Evolutionary conservation across 1,139 yeast genomes (phyloP), one percentile per base, ranked within the genome.

Genomic region (Candida sp.): DNA sequence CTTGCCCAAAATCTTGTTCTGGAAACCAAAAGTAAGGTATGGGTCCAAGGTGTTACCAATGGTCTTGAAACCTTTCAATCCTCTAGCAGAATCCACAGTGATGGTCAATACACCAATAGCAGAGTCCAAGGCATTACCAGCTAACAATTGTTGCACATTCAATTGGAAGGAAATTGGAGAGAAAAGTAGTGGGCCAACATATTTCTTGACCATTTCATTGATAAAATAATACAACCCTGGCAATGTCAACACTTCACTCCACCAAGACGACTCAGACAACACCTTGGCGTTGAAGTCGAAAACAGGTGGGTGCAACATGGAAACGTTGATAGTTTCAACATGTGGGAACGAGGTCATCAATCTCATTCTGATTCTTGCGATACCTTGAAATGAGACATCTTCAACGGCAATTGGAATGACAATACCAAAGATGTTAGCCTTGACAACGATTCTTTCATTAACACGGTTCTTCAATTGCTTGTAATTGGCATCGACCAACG

Each of bases 321-420:
- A 86, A 33, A 93, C 83, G 64, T 90, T 94, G 23, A 92, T 85
- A 2, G 97, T 92, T 68, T 94, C 96, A 56, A 94, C 77, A 69
- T 94, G 98, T 4, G 99, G 99, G 71, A 89, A 92, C 5, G 91
- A 80, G 2, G 91, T 69, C 88, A 90, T 93, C 86, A 94, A 85
- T 77, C 94, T 88, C 66, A 94, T 69, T 63, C 98, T 82, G 49
- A 94, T 82, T 68, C 98, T 84, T 50, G 88, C 82, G 56, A 83
- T 74, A 7, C 90, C 93, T 51, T 76, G 80, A 60, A 87, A 83
- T 0, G 92, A 75, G 51, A 85, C 78, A 57, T 85, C 84, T 33
- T 85, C 79, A 25, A 88, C 84, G 27, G 80, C 73, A 23, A 88
- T 80, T 5, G 92, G 90, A 42, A 88, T 59, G 0, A 88, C 77